Conservation (phyloP, 1,284 basidiomycete genomes). For the Marasmius sp. region DNA sequence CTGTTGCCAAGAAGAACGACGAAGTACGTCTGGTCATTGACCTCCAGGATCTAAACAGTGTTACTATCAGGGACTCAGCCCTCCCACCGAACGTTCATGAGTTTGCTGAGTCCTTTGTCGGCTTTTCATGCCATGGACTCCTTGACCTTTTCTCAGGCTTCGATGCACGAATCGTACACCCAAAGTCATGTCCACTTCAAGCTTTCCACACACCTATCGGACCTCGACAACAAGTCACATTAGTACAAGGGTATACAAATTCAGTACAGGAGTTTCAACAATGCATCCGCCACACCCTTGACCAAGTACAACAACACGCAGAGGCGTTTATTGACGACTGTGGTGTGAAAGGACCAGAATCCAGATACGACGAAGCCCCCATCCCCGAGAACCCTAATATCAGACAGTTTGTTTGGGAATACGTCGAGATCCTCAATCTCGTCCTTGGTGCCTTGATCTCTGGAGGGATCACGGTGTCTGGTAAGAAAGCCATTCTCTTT, state of each 20-base stretch:
- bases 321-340: conserved; percentile 26
- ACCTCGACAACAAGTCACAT: background rate
- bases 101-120: conserved; percentile 31
- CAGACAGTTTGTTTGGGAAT: conserved; percentile 24
- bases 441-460: conserved; percentile 21
- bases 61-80: conserved; percentile 27
- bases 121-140: conserved; percentile 22
- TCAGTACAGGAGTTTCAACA: conserved; percentile 27
- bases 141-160: conserved; percentile 23
- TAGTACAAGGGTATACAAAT: conserved; percentile 9
- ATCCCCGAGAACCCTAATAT: conserved; percentile 16
- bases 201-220: conserved; percentile 8
- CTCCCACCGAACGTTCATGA: conserved; percentile 28
- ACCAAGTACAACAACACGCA: conserved; percentile 13
- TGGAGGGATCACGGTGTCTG: conserved; percentile 30
- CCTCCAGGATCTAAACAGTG: conserved; percentile 30
- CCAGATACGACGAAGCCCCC: conserved; percentile 20
- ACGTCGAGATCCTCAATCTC: conserved; percentile 18
- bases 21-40: conserved; percentile 29
- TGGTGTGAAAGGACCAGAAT: conserved; percentile 25
- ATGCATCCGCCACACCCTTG: conserved; percentile 21
- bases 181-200: background rate
- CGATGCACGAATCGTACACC: background rate
- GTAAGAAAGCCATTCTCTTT: conserved; percentile 24
- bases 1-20: conserved; percentile 31